Evolutionary conservation across 495 filamentous ascomycete species (phyloP).

Genomic region (Lepraria neglecta): DNA sequence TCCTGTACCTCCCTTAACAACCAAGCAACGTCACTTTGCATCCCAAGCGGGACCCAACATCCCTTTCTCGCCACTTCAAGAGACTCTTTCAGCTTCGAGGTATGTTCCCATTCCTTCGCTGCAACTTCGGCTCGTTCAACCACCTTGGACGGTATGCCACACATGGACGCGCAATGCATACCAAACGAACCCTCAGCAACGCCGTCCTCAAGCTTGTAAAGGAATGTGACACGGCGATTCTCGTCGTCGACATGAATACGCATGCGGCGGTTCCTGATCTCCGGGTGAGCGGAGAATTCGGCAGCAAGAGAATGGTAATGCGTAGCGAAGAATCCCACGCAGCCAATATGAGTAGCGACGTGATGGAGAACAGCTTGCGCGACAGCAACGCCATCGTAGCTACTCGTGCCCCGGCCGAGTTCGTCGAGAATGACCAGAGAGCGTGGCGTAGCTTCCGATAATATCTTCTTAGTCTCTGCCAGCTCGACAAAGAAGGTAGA

Average conservation of each 20-base stretch:
- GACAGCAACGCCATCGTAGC: slow-evolving; percentile 93
- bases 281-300: slow-evolving; percentile 83
- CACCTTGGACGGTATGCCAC: slow-evolving; percentile 77
- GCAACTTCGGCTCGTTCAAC: slow-evolving; percentile 83
- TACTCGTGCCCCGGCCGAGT: slow-evolving; percentile 86
- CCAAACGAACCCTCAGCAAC: slow-evolving; percentile 97
- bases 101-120: slow-evolving; percentile 94
- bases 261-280: slow-evolving; percentile 83
- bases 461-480: slow-evolving; percentile 96
- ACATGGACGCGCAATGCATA: slow-evolving; percentile 99
- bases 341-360: slow-evolving; percentile 86
- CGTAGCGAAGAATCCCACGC: slow-evolving; percentile 94
- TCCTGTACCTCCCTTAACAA: slow-evolving; percentile 51
- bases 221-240: slow-evolving; percentile 75
- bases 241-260: slow-evolving; percentile 88
- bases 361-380: slow-evolving; percentile 96
- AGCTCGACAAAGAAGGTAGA: slow-evolving; percentile 98
- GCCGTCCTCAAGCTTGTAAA: slow-evolving; percentile 91
- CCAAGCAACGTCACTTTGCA: slow-evolving; percentile 88
- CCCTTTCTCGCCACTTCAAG: slow-evolving; percentile 70
- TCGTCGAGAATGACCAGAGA: slow-evolving; percentile 98
- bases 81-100: slow-evolving; percentile 79
- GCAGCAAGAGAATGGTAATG: slow-evolving; percentile 92
- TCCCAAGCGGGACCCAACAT: slow-evolving; percentile 74
- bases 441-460: slow-evolving; percentile 87